phyloP scores from a whole-genome alignment of 495 filamentous ascomycete species.

The Xylaria intraflava region DNA sequence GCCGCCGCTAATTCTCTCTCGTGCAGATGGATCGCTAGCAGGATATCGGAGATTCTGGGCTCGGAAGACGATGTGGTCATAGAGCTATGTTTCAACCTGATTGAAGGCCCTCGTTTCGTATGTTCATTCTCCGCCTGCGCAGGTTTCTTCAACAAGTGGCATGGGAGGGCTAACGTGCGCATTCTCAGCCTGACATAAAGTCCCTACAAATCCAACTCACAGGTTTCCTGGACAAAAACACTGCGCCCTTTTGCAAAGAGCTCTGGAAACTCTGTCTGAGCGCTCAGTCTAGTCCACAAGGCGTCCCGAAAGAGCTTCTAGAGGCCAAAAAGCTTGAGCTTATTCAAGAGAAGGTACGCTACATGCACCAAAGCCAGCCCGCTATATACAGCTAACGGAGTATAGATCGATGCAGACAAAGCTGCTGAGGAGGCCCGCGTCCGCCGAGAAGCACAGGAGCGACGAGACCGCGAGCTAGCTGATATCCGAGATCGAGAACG shows the following conservation, averaged over 20 bases:
- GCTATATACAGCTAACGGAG: conserved; percentile 13
- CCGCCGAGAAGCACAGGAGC: conserved; percentile 54
- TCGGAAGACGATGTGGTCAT: conserved; percentile 93
- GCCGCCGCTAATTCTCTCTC: conserved; percentile 15
- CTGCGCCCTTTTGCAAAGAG: conserved; percentile 84
- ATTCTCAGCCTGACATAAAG: conserved; percentile 85
- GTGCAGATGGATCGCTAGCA: conserved; percentile 81
- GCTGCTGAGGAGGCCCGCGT: conserved; percentile 65
- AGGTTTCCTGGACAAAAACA: conserved; percentile 92
- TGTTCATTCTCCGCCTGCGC: conserved; percentile 28
- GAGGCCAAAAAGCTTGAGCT: conserved; percentile 95
- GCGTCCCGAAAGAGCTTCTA: conserved; percentile 87
- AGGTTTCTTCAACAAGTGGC: conserved; percentile 6
- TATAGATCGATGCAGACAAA: conserved; percentile 74
- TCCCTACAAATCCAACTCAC: conserved; percentile 87
- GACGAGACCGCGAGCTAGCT: conserved; percentile 54
- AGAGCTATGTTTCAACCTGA: conserved; percentile 81
- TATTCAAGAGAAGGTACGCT: conserved; percentile 78
- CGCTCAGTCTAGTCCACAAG: conserved; percentile 79
- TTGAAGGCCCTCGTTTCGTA: conserved; percentile 77
- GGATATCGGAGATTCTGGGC: conserved; percentile 78
- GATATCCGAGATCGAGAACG: conserved; percentile 67
- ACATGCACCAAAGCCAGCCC: not conserved
- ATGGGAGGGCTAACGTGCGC: conserved; percentile 9
- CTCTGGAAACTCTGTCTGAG: conserved; percentile 88